Evolutionary conservation across 169 alveolate species (phyloP), one percentile per base, ranked within the genome.

Genomic region (Eimeria praecox): DNA sequence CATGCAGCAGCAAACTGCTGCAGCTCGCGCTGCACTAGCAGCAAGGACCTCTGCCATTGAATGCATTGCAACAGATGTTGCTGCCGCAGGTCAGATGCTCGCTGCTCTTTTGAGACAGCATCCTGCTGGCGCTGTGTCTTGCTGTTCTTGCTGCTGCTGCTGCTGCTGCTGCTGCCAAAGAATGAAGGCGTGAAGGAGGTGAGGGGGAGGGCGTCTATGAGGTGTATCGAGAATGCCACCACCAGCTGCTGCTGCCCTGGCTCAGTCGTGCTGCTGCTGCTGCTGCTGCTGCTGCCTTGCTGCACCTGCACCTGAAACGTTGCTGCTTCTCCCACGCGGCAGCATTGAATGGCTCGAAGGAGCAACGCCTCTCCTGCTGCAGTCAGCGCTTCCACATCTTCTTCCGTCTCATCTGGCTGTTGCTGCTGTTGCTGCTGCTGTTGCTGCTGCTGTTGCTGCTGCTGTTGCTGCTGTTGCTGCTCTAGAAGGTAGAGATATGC

Each of bases 361-460:
- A 82, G 90, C 90, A 82, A 22, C n/a, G 73, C 90, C 66, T 82
- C 73, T 82, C 90, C 90, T 82, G 90, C 90, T 82, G 90, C 90
- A 24, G 90, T 82, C 90, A 69, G 52, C n/a, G 73, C 69, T n/a
- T 27, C 62, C 40, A 9, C 33, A 46, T 82, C 46, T 12, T 24
- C 71, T 33, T 14, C 90, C n/a, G 30, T 54, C 12, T 75, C 62
- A 33, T 42, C 30, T 54, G 30, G 90, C 90, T 46, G 62, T 9
- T 82, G 35, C 87, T 42, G 87, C 87, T 77, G 87, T 46, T 69
- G 78, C 3, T 6, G 78, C 33, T n/a, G 1, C 78, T 69, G 78
- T 10, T 69, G 78, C 78, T 69, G 78, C n/a, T 69, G 78, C 73
- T 62, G 8, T n/a, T 35, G 49, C 35, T 71, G 83, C 66, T 78